Evolutionary conservation across 306 rosid genomes (phyloP), one percentile per base, ranked within the genome.

Genomic region (Cucumis cinereus): DNA sequence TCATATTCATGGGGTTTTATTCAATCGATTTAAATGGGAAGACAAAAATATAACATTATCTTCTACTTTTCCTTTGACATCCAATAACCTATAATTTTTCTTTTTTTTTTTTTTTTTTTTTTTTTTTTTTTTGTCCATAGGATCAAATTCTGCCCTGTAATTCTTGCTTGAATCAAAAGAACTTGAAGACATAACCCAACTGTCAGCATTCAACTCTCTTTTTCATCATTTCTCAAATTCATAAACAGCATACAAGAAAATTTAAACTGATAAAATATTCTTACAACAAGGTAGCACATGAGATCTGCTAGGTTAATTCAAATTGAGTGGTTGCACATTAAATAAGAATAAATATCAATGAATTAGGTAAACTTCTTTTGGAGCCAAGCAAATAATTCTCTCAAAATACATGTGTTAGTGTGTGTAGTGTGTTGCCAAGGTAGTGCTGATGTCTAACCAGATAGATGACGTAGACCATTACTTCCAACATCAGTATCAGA

Each of bases 401-500:
- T 41, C 4, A 12, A 33, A 49, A 10, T 15, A 30, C 35, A 74
- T 3, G 47, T 41, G 47, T 41, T 41, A 9, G 47, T 41, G 47
- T 41, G 13, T 41, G 47, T 8, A 13, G 47, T 7, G 47, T 76
- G 15, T 10, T 7, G 60, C 15, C 35, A 70, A 43, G 40, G 14
- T 41, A 63, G 49, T 63, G 49, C 15, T 36, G 64, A 38, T 8
- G 57, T 79, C 74, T 75, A 86, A 94, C 98, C 98, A 57, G 98
- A 94, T 80, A 94, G 80, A 87, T 94, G 93, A 60, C 77, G 85
- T 13, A 94, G 87, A 77, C 98, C 98, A 81, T 76, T 83, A 90
- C 88, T 87, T 80, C 93, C 96, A 76, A 94, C 94, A 69, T 84
- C 88, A 24, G 97, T 94, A 75, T 94, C 98, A 20, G 98, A 94